phyloP scores from a whole-genome alignment of 2,329 filamentous ascomycete species.

The Monosporascus sp. region DNA sequence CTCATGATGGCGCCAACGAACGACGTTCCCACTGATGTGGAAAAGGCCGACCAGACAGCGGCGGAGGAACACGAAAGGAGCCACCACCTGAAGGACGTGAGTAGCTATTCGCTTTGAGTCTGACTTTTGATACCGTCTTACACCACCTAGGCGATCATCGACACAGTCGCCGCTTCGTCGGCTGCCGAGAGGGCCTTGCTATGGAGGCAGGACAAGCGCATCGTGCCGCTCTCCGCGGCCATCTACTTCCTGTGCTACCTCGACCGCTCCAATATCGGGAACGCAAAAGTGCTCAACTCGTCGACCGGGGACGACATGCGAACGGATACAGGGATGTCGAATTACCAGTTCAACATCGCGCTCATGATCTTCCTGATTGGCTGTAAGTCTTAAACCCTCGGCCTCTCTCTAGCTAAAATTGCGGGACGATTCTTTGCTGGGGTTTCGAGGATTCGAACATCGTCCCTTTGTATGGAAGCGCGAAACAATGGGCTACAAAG shows the following conservation, averaged over 20 bases:
- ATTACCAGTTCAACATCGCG: slow-evolving; percentile 29
- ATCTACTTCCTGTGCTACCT: slow-evolving; percentile 54
- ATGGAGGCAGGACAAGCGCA: slow-evolving; percentile 45
- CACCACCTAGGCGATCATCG: slow-evolving; percentile 1
- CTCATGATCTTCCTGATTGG: slow-evolving; percentile 32
- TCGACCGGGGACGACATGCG: slow-evolving; percentile 31
- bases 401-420: no score
- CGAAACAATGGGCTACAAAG: no score
- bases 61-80: background rate
- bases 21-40: background rate
- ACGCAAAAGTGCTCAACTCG: slow-evolving; percentile 34
- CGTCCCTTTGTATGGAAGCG: no score
- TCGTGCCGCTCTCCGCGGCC: slow-evolving; percentile 47
- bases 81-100: background rate
- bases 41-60: background rate
- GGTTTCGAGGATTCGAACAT: no score
- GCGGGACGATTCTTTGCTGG: no score
- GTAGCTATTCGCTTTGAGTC: background rate
- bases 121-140: background rate
- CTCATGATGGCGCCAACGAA: background rate
- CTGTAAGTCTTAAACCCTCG: slow-evolving; percentile 2
- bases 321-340: slow-evolving; percentile 24
- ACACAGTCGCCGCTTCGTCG: slow-evolving; percentile 6
- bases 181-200: slow-evolving; percentile 19
- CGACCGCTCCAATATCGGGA: slow-evolving; percentile 50